Conservation (phyloP, 306 rosid genomes). For the Parietaria judaica region DNA sequence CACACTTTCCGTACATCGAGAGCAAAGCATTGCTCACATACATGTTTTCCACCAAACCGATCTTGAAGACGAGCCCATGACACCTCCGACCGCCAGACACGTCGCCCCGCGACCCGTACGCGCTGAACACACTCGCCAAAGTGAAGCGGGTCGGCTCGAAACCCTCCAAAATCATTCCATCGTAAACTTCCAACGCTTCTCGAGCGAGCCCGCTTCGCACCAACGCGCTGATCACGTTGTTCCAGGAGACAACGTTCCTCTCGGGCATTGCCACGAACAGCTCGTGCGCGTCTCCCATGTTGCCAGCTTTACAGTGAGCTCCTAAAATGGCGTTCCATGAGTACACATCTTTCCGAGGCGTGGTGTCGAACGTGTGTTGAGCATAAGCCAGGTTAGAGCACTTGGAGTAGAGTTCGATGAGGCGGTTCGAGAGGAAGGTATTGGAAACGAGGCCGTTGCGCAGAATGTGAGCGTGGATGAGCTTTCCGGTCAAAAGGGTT, state of each 20-base stretch:
- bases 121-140: constrained; percentile 56
- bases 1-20: constrained; percentile 56
- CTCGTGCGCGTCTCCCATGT: constrained; percentile 27
- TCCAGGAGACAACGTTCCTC: constrained; percentile 56
- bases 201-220: constrained; percentile 38
- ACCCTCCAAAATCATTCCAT: constrained; percentile 38
- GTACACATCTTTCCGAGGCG: constrained; percentile 44
- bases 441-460: constrained; percentile 31
- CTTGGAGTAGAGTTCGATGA: constrained; percentile 51
- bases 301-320: constrained; percentile 32
- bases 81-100: constrained; percentile 40
- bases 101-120: constrained; percentile 37
- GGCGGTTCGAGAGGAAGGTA: constrained; percentile 48
- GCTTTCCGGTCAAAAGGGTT: constrained; percentile 34
- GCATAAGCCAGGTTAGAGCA: constrained; percentile 35
- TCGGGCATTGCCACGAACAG: constrained; percentile 57
- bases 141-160: constrained; percentile 52
- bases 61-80: constrained; percentile 52
- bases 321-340: constrained; percentile 64
- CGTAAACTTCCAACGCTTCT: constrained; percentile 44
- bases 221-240: constrained; percentile 48
- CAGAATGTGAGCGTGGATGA: constrained; percentile 41
- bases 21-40: constrained; percentile 53
- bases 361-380: constrained; percentile 33
- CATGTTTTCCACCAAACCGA: constrained; percentile 44